phyloP scores from a whole-genome alignment of 2,329 filamentous ascomycete species.

The Claviceps capensis region DNA sequence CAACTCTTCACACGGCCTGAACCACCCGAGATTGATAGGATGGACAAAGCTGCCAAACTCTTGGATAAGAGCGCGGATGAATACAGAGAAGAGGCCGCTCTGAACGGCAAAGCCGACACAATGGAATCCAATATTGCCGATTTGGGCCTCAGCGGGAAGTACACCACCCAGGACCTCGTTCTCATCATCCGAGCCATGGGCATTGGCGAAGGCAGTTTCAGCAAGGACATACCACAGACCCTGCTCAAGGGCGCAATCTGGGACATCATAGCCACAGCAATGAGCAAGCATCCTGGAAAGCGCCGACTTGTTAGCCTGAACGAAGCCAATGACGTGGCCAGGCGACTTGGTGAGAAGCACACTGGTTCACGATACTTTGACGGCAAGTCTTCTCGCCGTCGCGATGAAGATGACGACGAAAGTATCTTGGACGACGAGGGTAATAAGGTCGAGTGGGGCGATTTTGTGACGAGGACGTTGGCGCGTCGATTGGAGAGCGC shows the following conservation, averaged over 20 bases:
- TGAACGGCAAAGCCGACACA: conserved; percentile 9
- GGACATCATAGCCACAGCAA: conserved; percentile 21
- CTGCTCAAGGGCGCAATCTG: conserved; percentile 15
- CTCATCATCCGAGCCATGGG: conserved; percentile 16
- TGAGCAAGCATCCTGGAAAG: conserved; percentile 20
- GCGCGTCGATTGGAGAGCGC: conserved; percentile 6
- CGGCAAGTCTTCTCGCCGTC: conserved; percentile 15
- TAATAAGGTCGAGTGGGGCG: conserved; percentile 10
- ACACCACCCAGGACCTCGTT: conserved; percentile 13
- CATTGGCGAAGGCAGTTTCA: conserved; percentile 7
- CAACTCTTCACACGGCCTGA: conserved; percentile 18
- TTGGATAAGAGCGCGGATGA: conserved; percentile 3
- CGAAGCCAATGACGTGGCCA: conserved; percentile 45
- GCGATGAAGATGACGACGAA: conserved; percentile 12
- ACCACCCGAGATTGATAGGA: not conserved
- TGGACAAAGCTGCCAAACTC: conserved; percentile 6
- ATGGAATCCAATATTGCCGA: conserved; percentile 10
- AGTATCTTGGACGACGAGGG: conserved; percentile 11
- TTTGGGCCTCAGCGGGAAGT: conserved; percentile 16
- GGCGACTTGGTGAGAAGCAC: conserved; percentile 38
- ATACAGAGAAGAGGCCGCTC: conserved; percentile 1
- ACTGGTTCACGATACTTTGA: conserved; percentile 23
- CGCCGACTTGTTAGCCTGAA: conserved; percentile 39
- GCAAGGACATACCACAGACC: conserved; percentile 2
- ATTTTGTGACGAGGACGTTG: conserved; percentile 18